Evolutionary conservation across 2,329 filamentous ascomycete genomes (phyloP), one percentile per base, ranked within the genome.

Genomic region (Xylariales sp.): DNA sequence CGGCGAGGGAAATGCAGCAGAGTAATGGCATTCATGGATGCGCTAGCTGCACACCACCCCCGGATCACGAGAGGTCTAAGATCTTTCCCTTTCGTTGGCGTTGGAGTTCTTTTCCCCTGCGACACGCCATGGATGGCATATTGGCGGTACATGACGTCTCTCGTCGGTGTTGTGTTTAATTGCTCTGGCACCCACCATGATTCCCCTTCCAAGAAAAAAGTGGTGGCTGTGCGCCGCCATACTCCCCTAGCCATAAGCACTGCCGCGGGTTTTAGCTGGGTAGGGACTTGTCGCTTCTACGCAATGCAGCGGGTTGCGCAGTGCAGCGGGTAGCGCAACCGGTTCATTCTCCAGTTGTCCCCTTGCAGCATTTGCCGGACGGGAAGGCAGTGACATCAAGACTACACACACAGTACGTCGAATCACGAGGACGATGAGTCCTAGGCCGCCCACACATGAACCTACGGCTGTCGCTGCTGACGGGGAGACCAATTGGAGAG

Each of bases 371-470:
- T 14, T 21, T 21, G 11, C 28, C 27, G 27, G 15, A 18, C 27
- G 28, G 25, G 17, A 15, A 23, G 20, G 17, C 8, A 14, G 27
- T 38, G 35, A 38, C 35, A 38, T 38, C 27, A 38, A 31, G n/a
- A n/a, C n/a, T 24, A n/a, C 14, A 10, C 35, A 10, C 29, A 15
- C 11, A 23, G 28, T 31, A 27, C 13, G 28, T 30, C 35, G 14
- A 38, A 29, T 38, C 35, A 31, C 35, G 35, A 38, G 35, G 27
- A 38, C 18, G n/a, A 17, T 8, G 12, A 8, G 8, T 23, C 31
- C 27, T 21, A 38, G 35, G 35, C 35, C 31, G 21, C 35, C 34
- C 14, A 14, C 29, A 16, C 12, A 18, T n/a, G n/a, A n/a, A n/a
- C 13, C 20, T 23, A 11, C 31, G 14, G 28, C 15, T 7, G 10